Evolutionary conservation across 805 yeast species (phyloP).

Genomic region (Henningerozyma blattae): DNA sequence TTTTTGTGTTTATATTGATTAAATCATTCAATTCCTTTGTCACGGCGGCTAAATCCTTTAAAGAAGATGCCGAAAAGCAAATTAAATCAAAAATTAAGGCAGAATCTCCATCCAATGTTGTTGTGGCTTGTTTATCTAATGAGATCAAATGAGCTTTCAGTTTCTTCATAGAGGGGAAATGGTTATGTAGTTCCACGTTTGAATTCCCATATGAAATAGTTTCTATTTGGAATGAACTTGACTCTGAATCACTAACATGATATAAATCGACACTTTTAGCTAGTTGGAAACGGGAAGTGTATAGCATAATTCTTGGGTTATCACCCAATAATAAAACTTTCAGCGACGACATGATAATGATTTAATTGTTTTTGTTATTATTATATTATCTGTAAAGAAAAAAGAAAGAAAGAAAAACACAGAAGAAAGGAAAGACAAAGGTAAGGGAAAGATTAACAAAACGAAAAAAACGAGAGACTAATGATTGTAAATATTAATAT

Average conservation of each 20-base stretch:
- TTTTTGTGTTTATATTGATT: constrained; percentile 33
- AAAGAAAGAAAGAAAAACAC: too few relatives aligned
- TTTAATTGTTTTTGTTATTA: too few relatives aligned
- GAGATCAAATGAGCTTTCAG: constrained; percentile 3
- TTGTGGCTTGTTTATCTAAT: constrained; percentile 1
- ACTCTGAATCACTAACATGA: constrained; percentile 19
- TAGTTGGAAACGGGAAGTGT: constrained; percentile 23
- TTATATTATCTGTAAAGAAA: too few relatives aligned
- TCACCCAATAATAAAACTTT: constrained; percentile 21
- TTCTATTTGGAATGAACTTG: constrained; percentile 14
- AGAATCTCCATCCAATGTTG: constrained; percentile 1
- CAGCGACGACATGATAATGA: constrained; percentile 14
- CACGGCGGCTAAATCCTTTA: constrained; percentile 38
- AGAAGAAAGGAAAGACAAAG: background rate
- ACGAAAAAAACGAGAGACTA: background rate
- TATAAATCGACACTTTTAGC: constrained; percentile 25
- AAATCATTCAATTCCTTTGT: constrained; percentile 28
- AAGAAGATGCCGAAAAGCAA: constrained; percentile 34
- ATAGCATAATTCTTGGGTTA: constrained; percentile 20
- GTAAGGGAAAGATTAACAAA: background rate
- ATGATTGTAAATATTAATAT: too few relatives aligned
- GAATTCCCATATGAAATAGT: constrained; percentile 19
- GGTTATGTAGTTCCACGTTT: constrained; percentile 12
- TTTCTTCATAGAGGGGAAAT: constrained; percentile 16
- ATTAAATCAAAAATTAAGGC: constrained; percentile 30